Base-by-base conservation (phyloP, 2,329 filamentous ascomycete genomes). In the Hypoxylon sp. region DNA sequence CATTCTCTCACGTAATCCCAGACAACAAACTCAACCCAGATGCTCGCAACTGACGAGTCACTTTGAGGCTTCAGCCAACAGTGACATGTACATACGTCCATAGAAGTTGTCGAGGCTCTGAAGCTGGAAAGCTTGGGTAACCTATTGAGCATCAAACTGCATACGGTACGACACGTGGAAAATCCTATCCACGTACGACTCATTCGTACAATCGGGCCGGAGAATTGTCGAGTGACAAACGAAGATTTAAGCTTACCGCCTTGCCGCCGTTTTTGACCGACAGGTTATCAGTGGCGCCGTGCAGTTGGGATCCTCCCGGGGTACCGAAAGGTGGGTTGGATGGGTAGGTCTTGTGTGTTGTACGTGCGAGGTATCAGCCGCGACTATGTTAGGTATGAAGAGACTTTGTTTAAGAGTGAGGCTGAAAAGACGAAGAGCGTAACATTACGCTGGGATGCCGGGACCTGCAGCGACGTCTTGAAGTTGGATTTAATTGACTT, bases 161-260 rank as follows among this genome's bases (percentile, higher is more conserved):
- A 66, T 70, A 65, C 58, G 54, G 60, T 67, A 19, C 61, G 52
- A 69, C 69, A 70, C 67, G 67, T 72, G 67, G 64, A 52, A 67
- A 61, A 48, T 21, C 46, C 37, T 56, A 54, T 59, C 68, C 66
- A 67, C 68, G 67, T 67, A 69, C 69, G 58, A 65, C 66, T 63
- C 50, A 67, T 71, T 66, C 35, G 57, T 50, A 64, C 64, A 70
- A 68, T 70, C 67, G 69, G 69, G 13, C 69, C 69, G 67, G 64
- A 53, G 35, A 59, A 66, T 65, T 68, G 54, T 65, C 60, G 67
- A 69, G 67, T 62, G 61, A 68, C 62, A 65, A 47, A 42, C 39
- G 46, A 50, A 64, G 65, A 70, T 65, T 72, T 70, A 71, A 71
- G 69, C 69, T 71, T 69, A 71, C 69, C 62, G 63, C 59, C 55